Evolutionary conservation across 805 yeast genomes (phyloP).

Genomic region (Teunomyces pallodes): DNA sequence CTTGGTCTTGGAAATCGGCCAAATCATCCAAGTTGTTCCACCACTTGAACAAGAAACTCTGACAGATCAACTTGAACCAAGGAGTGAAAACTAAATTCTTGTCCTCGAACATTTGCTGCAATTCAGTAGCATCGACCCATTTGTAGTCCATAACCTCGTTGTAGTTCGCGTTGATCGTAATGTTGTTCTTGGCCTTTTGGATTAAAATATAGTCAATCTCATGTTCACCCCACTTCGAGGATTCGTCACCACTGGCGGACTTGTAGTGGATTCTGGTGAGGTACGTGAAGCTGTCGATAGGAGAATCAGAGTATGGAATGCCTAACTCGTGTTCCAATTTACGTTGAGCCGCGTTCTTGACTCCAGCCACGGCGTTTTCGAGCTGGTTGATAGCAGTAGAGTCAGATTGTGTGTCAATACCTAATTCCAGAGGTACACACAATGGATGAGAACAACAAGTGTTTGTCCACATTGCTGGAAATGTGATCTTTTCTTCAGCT

Average conservation of each 20-base stretch:
- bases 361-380: constrained; percentile 68
- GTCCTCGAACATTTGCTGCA: constrained; percentile 76
- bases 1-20: constrained; percentile 45
- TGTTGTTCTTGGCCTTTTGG: constrained; percentile 52
- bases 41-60: constrained; percentile 88
- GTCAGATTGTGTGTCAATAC: constrained; percentile 29
- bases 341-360: constrained; percentile 83
- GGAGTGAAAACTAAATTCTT: constrained; percentile 79
- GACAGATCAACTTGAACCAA: constrained; percentile 96
- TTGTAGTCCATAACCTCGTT: constrained; percentile 77
- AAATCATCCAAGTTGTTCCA: constrained; percentile 75
- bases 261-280: constrained; percentile 93
- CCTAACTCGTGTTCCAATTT: constrained; percentile 94
- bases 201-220: constrained; percentile 94
- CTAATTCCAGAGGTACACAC: constrained; percentile 78
- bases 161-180: constrained; percentile 60
- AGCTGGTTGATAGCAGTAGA: constrained; percentile 33
- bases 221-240: constrained; percentile 89
- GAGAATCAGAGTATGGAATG: constrained; percentile 58
- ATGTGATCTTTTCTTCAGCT: constrained; percentile 94
- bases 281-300: constrained; percentile 69
- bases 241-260: constrained; percentile 69
- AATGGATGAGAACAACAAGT: constrained; percentile 99
- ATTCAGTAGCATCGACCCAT: constrained; percentile 68
- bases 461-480: constrained; percentile 97